These are phyloP conservation scores for Aspergillus jensenii DNA, from an alignment of 2,329 filamentous ascomycete genomes.

Conservation along the genomic window DNA sequence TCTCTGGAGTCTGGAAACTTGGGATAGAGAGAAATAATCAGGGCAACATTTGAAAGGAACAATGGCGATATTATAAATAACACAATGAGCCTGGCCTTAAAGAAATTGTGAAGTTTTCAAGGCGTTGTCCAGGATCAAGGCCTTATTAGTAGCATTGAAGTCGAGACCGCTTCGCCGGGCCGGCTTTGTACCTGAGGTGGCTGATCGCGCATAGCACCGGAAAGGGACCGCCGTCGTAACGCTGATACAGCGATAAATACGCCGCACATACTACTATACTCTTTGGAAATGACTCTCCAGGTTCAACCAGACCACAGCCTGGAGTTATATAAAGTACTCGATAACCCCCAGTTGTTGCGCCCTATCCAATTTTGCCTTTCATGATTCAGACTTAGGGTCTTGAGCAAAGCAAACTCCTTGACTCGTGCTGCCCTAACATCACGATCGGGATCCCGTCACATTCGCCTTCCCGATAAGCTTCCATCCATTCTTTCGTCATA, in stretches of 20 bases:
- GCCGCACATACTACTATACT: not conserved
- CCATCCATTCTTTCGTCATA: not conserved
- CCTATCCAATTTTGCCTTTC: not conserved
- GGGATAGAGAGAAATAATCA: not conserved
- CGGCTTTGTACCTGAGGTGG: conserved; percentile 27
- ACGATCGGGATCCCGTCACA: not conserved
- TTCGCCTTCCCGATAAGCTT: conserved; percentile 12
- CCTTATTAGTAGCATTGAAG: conserved; percentile 1
- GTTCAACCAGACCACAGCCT: not conserved
- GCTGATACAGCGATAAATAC: not conserved
- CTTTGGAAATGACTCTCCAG: conserved; percentile 2
- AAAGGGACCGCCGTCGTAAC: not conserved
- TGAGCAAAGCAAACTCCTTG: not conserved
- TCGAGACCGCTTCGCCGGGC: conserved; percentile 19
- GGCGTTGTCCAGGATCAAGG: conserved; percentile 2
- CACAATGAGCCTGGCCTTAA: not conserved
- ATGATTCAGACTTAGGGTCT: not conserved
- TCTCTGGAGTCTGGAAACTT: not conserved
- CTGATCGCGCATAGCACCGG: conserved; percentile 29
- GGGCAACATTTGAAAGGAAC: not conserved
- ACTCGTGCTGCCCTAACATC: not conserved
- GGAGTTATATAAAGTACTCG: conserved; percentile 9
- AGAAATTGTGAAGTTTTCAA: conserved; percentile 9
- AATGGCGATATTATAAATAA: not conserved
- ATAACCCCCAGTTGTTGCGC: not conserved